These are phyloP conservation scores for Scheffersomyces segobiensis DNA, from an alignment of 1,139 yeast species.

Conservation along the genomic window DNA sequence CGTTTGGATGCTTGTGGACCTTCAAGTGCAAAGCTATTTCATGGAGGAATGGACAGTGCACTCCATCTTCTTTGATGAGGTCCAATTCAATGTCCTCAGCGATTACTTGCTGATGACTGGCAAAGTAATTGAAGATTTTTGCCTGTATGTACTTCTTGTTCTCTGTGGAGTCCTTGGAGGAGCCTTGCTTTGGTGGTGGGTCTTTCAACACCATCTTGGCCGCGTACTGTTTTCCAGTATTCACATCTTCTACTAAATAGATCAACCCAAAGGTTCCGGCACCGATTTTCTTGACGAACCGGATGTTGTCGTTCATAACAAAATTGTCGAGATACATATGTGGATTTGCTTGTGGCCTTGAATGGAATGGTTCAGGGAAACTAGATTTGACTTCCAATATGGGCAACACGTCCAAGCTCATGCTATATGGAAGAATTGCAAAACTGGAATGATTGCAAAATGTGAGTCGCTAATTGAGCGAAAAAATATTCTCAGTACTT, in stretches of 20 bases:
- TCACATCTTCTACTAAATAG: slow-evolving; percentile 62
- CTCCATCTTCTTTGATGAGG: slow-evolving; percentile 43
- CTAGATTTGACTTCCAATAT: slow-evolving; percentile 1
- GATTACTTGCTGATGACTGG: slow-evolving; percentile 12
- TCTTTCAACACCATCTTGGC: slow-evolving; percentile 70
- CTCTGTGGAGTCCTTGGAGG: slow-evolving; percentile 23
- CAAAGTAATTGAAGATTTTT: slow-evolving; percentile 31
- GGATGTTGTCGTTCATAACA: slow-evolving; percentile 41
- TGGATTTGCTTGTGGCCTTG: slow-evolving; percentile 3
- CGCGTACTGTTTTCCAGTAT: slow-evolving; percentile 57
- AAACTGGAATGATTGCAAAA: not conserved
- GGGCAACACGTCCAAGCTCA: slow-evolving; percentile 7
- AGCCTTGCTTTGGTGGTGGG: slow-evolving; percentile 19
- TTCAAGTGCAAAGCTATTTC: slow-evolving; percentile 74
- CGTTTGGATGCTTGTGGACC: slow-evolving; percentile 77
- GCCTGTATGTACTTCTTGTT: slow-evolving; percentile 35
- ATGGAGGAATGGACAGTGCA: slow-evolving; percentile 49
- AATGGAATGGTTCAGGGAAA: not conserved
- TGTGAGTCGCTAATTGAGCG: not conserved
- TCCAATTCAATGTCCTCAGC: slow-evolving; percentile 42
- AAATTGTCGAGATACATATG: slow-evolving; percentile 24
- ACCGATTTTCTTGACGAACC: slow-evolving; percentile 63
- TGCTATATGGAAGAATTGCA: not conserved
- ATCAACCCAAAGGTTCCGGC: slow-evolving; percentile 90
- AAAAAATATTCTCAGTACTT: not conserved